Evolutionary conservation across 371 early-diverging fungal species (phyloP), one percentile per base, ranked within the genome.

Genomic region (Haplosporangium sp.): DNA sequence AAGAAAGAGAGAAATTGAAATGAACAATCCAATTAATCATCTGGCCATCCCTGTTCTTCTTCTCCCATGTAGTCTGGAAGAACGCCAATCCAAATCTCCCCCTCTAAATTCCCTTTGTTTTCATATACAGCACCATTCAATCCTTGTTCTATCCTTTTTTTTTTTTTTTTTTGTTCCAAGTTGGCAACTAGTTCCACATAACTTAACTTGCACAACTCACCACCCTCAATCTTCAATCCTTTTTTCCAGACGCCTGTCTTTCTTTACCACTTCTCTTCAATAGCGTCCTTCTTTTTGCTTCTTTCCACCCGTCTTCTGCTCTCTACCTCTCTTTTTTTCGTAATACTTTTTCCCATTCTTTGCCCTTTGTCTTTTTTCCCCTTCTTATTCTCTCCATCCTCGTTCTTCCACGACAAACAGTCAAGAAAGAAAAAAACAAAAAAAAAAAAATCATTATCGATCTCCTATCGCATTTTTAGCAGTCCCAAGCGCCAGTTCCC

Each of bases 51-150:
- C 52, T 69, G 74, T 67, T 81, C 82, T 71, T 42, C 51, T 45
- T 55, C 21, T 29, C 46, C 45, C 23, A 46, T 18, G 51, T 59
- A 84, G 80, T 83, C 74, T 83, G 83, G 83, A 83, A 83, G 71
- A 69, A 82, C 66, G 56, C 71, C 68, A 61, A 74, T 59, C 69
- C 75, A 80, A 62, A 74, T 2, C 29, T 29, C 53, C 21, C 55
- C 64, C 23, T 63, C 40, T 69, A 76, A 65, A 58, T 23, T 56
- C 47, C 54, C 56, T 18, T 11, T 3, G 47, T 38, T 38, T 51
- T 6, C 40, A 41, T 40, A 58, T 20, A 52, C 14, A 16, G 48
- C 52, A 51, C 20, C n/a, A 23, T 43, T 45, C 40, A 12, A 16
- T 56, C 18, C 40, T 47, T 38, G 10, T 59, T 59, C 18, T 59